phyloP scores from a whole-genome alignment of 2,329 filamentous ascomycete genomes.

The Metarhizium sp. region DNA sequence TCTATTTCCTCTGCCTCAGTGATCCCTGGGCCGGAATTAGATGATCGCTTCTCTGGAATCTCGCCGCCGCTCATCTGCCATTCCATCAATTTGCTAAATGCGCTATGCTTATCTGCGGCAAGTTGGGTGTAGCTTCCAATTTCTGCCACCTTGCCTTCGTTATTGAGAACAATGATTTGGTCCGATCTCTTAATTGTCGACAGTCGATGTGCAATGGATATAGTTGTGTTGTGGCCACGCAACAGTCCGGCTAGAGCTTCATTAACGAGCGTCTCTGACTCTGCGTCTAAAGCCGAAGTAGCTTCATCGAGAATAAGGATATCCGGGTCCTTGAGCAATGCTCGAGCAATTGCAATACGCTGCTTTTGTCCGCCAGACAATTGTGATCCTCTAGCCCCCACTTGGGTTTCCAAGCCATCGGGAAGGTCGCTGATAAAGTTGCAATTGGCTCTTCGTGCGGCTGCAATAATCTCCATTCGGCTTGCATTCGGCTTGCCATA shows the following conservation, averaged over 20 bases:
- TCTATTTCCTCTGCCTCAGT: constrained; percentile 44
- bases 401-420: constrained; percentile 87
- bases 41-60: constrained; percentile 29
- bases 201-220: constrained; percentile 91
- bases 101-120: constrained; percentile 62
- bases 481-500: constrained; percentile 79
- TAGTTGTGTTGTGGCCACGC: constrained; percentile 84
- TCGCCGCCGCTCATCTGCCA: constrained; percentile 95
- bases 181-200: constrained; percentile 96
- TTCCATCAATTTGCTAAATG: constrained; percentile 94
- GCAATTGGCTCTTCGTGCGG: constrained; percentile 88
- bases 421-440: constrained; percentile 95
- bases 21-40: constrained; percentile 29
- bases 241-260: constrained; percentile 75
- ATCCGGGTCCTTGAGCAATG: constrained; percentile 89
- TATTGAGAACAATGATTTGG: constrained; percentile 82
- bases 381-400: constrained; percentile 85
- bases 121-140: constrained; percentile 76
- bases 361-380: constrained; percentile 96
- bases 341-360: constrained; percentile 91
- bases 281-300: constrained; percentile 89
- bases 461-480: constrained; percentile 71
- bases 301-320: constrained; percentile 96
- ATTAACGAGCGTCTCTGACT: constrained; percentile 95
- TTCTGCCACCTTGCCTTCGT: constrained; percentile 82